phyloP scores from a whole-genome alignment of 2,329 filamentous ascomycete species.

The Fusarium sp. region DNA sequence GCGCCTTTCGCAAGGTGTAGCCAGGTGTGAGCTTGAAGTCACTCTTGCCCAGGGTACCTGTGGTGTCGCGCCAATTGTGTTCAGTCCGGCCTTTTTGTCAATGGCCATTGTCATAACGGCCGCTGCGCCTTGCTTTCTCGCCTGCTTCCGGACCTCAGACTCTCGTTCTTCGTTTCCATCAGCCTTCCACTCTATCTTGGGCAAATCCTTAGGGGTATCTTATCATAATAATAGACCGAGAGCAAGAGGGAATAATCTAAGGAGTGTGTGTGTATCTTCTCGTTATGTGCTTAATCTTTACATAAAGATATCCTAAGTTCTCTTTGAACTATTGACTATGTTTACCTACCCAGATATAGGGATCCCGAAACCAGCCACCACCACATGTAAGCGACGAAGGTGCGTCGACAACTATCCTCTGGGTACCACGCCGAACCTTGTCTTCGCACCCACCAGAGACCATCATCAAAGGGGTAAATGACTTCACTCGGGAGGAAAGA shows the following conservation, averaged over 20 bases:
- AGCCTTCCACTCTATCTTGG: background rate
- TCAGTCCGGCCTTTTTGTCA: background rate
- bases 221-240: no score
- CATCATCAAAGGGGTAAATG: background rate
- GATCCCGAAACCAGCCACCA: no score
- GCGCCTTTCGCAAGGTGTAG: background rate
- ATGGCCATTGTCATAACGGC: background rate
- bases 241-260: no score
- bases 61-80: background rate
- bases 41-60: background rate
- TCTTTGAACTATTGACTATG: no score
- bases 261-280: no score
- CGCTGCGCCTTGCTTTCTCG: background rate
- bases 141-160: background rate
- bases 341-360: no score
- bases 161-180: background rate
- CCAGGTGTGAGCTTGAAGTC: background rate
- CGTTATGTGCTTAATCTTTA: no score
- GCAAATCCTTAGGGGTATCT: no score
- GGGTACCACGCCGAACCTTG: background rate
- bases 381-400: background rate
- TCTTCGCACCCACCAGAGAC: background rate
- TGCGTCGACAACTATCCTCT: no score
- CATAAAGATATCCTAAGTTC: no score
- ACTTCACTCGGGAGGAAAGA: background rate